Base-by-base conservation (phyloP, 768 basidiomycete genomes). In the Psilocybe sp. region DNA sequence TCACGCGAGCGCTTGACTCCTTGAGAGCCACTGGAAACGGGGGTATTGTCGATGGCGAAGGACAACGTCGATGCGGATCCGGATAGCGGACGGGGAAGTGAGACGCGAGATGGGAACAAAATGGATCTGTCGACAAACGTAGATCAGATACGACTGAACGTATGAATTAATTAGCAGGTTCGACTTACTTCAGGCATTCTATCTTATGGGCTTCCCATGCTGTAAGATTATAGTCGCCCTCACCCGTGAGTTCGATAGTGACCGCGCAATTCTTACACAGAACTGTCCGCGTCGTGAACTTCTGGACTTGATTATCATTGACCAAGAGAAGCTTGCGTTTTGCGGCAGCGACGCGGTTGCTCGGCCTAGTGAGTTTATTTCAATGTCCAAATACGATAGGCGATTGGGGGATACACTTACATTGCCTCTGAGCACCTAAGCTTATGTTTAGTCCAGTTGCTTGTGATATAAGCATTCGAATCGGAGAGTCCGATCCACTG, bases 131-230 rank as follows among this genome's bases (percentile, higher is more conserved):
- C 8, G n/a, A 53, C 40, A 41, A 54, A 49, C 49, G 60, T 64
- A 36, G 38, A 37, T 32, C 35, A 44, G 41, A 23, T 28, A 14
- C 14, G 32, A 31, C 16, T 20, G 28, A 18, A 15, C 15, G 15
- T 7, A 34, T 11, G 14, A 11, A 35, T 9, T 33, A 35, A 19
- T 12, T 12, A 31, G 32, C 2, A 36, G 16, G 5, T 11, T 12
- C n/a, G 28, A 44, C 59, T 46, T 40, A 64, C 65, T 60, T 60
- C 44, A 66, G 62, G 64, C 86, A 87, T 8, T 53, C 62, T 9
- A 57, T 51, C 62, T 87, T 88, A 59, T 89, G 87, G 37, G 74
- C 74, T 39, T 77, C 72, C 87, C 87, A 89, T 44, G 64, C 74
- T 12, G 74, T 69, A 42, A 86, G 62, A 52, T 82, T 78, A 54